Percentiles rank a stretch among this genome's conserved stretches.
Evolutionary conservation across 331 rosid genomes (phyloP).

Genomic region (Pyracantha coccinea): DNA sequence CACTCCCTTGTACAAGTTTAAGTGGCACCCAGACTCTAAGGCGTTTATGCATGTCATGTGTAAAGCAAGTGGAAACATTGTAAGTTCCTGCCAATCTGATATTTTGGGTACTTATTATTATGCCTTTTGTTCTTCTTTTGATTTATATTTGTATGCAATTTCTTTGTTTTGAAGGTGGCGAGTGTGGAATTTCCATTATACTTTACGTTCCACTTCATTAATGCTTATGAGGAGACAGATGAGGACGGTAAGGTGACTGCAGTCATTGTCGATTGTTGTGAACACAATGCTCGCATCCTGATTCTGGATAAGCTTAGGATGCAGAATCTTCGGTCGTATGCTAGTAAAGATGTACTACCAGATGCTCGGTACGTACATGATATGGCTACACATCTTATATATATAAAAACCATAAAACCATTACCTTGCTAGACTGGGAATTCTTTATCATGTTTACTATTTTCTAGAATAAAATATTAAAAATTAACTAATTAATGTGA

Average conservation of each 20-base stretch:
- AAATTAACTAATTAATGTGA: too few relatives aligned
- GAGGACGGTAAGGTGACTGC: conserved; percentile 74
- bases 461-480: too few relatives aligned
- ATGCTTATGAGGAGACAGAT: conserved; percentile 79
- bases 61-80: conserved; percentile 71
- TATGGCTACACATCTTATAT: too few relatives aligned
- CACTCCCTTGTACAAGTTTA: conserved; percentile 77
- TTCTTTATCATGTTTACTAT: neutral
- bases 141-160: neutral
- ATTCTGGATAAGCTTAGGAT: conserved; percentile 68
- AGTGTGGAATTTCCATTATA: conserved; percentile 83
- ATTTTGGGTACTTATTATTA: neutral
- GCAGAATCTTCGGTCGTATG: conserved; percentile 49
- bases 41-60: conserved; percentile 79
- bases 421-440: neutral
- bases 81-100: conserved; percentile 14
- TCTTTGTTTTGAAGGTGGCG: conserved; percentile 45
- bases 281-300: conserved; percentile 55
- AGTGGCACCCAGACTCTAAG: conserved; percentile 78
- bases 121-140: neutral
- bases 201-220: conserved; percentile 83
- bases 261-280: conserved; percentile 72
- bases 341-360: conserved; percentile 59
- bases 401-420: too few relatives aligned
- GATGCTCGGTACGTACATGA: conserved; percentile 59